phyloP scores from a whole-genome alignment of 2,329 filamentous ascomycete species.

The Aureobasidium melanogenum region DNA sequence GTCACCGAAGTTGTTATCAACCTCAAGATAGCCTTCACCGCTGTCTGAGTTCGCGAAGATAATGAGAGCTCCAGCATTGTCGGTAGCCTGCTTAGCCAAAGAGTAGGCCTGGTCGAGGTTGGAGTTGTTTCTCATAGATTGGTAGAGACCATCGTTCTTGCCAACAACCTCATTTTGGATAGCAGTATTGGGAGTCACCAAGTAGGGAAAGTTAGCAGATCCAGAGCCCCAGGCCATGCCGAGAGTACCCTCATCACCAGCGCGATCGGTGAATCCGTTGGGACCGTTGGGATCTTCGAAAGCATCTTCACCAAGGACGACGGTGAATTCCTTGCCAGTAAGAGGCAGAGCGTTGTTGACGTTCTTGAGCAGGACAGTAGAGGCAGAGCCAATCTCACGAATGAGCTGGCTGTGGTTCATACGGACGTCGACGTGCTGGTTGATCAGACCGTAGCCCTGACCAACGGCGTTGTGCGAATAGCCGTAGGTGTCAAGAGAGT shows the following conservation, averaged over 20 bases:
- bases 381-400: conserved; percentile 49
- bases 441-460: conserved; percentile 47
- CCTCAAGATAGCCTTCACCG: conserved; percentile 42
- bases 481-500: conserved; percentile 50
- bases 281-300: conserved; percentile 37
- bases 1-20: conserved; percentile 36
- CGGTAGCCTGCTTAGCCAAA: conserved; percentile 17
- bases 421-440: conserved; percentile 73
- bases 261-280: conserved; percentile 38
- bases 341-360: conserved; percentile 34
- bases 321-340: conserved; percentile 36
- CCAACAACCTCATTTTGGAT: conserved; percentile 21
- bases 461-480: conserved; percentile 55
- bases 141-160: conserved; percentile 17
- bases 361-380: conserved; percentile 43
- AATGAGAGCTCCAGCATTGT: conserved; percentile 25
- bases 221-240: conserved; percentile 41
- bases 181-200: conserved; percentile 23
- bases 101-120: conserved; percentile 21
- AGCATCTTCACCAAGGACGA: conserved; percentile 43
- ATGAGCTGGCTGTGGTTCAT: conserved; percentile 63
- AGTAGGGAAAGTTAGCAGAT: conserved; percentile 28
- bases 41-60: conserved; percentile 41
- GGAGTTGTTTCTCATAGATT: conserved; percentile 23
- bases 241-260: conserved; percentile 37